phyloP scores from a whole-genome alignment of 768 basidiomycete species.

The Coprinopsis strossmayeri region DNA sequence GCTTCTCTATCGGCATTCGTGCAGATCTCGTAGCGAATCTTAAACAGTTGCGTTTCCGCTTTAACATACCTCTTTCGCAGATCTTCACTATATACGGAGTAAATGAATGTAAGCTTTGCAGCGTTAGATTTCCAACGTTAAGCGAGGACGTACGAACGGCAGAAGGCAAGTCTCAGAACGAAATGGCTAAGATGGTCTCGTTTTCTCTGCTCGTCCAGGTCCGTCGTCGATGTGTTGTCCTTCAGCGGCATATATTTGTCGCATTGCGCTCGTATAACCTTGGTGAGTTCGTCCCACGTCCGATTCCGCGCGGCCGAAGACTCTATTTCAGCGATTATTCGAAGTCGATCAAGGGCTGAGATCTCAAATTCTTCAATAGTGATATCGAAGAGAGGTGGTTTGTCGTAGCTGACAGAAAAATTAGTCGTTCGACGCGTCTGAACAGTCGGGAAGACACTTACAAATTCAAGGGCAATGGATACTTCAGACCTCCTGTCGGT shows the following conservation, averaged over 20 bases:
- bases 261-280: slow-evolving; percentile 55
- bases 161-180: slow-evolving; percentile 90
- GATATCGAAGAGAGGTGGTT: slow-evolving; percentile 79
- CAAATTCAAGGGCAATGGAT: slow-evolving; percentile 16
- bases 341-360: slow-evolving; percentile 81
- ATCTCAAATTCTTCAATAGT: slow-evolving; percentile 95
- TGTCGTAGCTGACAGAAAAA: slow-evolving; percentile 63
- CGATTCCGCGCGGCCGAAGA: slow-evolving; percentile 81
- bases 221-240: slow-evolving; percentile 41
- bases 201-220: slow-evolving; percentile 56
- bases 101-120: neutral
- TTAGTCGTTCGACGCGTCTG: neutral
- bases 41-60: slow-evolving; percentile 82
- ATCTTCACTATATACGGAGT: slow-evolving; percentile 60
- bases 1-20: slow-evolving; percentile 45
- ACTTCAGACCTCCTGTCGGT: neutral
- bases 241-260: slow-evolving; percentile 72
- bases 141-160: slow-evolving; percentile 87
- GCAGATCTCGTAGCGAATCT: slow-evolving; percentile 69
- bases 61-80: slow-evolving; percentile 83
- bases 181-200: slow-evolving; percentile 91
- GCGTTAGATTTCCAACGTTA: no score
- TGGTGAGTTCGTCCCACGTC: slow-evolving; percentile 69
- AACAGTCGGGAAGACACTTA: no score
- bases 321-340: slow-evolving; percentile 87